Evolutionary conservation across 78 protist species (phyloP).

Genomic region (Diacronema lutheri): DNA sequence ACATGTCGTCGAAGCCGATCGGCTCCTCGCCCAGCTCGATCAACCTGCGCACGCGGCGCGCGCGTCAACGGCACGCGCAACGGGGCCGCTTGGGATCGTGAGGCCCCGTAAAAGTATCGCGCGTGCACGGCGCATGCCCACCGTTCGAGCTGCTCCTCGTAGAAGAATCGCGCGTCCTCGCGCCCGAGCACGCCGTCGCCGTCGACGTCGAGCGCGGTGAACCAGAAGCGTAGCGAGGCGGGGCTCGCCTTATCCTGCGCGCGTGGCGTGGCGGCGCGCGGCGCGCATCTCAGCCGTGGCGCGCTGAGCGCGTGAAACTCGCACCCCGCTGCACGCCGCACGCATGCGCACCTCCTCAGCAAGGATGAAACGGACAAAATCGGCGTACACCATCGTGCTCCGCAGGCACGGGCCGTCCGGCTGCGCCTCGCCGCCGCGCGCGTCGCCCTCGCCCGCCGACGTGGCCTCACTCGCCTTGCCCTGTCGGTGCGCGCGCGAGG

Average conservation of each 20-base stretch:
- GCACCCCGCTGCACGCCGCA: no score
- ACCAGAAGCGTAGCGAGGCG: not conserved
- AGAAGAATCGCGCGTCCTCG: constrained; percentile 23
- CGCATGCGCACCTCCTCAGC: not conserved
- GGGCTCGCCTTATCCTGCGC: no score
- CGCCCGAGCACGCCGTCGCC: constrained; percentile 1
- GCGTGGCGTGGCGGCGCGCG: no score
- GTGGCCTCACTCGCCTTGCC: no score
- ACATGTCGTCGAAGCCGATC: not conserved
- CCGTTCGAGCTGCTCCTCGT: not conserved
- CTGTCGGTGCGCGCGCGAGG: no score
- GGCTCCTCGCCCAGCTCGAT: not conserved
- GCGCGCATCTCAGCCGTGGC: no score
- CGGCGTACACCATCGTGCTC: not conserved
- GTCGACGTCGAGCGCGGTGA: constrained; percentile 6
- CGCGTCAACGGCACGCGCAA: not conserved
- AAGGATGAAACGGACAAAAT: not conserved
- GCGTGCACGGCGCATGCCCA: not conserved
- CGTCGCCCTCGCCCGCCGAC: no score
- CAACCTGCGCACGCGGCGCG: not conserved
- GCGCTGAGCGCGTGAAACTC: no score
- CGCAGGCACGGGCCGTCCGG: not conserved
- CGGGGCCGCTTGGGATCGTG: no score
- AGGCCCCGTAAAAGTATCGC: no score
- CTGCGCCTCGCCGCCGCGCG: not conserved